Evolutionary conservation across 2,329 filamentous ascomycete genomes (phyloP).

Genomic region (Neodidymelliopsis sp.): DNA sequence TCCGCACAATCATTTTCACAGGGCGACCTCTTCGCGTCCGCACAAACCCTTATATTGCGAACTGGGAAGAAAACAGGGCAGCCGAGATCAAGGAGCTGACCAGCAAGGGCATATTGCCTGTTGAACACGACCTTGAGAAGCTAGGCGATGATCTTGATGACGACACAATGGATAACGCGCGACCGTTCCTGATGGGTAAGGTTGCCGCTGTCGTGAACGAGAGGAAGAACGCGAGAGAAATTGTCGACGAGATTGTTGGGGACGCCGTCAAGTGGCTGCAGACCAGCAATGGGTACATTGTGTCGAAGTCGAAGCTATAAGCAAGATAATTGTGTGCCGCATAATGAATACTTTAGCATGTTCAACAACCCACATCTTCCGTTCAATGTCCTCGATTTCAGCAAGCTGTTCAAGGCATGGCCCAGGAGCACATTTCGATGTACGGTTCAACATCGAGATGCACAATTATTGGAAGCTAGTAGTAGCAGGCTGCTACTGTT

Average conservation of each 20-base stretch:
- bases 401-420: too few species aligned
- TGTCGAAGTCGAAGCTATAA: conserved; percentile 49
- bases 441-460: too few species aligned
- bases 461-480: too few species aligned
- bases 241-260: conserved; percentile 91
- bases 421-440: too few species aligned
- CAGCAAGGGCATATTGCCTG: conserved; percentile 86
- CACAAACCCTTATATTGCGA: conserved; percentile 89
- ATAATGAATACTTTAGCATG: not conserved
- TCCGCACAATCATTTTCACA: conserved; percentile 98
- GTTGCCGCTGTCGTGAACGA: conserved; percentile 93
- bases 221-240: conserved; percentile 86
- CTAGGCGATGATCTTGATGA: conserved; percentile 72
- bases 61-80: conserved; percentile 94
- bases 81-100: conserved; percentile 93
- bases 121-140: conserved; percentile 92
- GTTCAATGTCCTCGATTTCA: too few species aligned
- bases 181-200: conserved; percentile 96
- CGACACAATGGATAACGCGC: conserved; percentile 88
- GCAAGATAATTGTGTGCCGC: not conserved
- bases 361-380: too few species aligned
- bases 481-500: too few species aligned
- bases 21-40: conserved; percentile 92
- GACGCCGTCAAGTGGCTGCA: conserved; percentile 78
- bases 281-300: conserved; percentile 69